These are phyloP conservation scores for Fraxinus paxiana DNA, from an alignment of 305 asterid species.

Conservation along the genomic window DNA sequence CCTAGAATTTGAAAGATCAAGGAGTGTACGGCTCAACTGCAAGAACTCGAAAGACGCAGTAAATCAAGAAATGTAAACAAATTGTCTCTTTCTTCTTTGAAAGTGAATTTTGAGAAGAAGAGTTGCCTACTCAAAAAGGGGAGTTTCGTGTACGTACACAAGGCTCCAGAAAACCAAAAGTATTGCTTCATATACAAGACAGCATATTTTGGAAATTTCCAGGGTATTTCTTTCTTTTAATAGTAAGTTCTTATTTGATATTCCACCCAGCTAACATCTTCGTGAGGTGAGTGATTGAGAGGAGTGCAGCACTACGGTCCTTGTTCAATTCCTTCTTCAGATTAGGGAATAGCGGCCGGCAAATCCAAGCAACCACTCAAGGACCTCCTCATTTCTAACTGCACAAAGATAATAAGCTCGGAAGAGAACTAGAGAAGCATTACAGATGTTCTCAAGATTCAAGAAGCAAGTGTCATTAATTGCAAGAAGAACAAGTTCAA, in stretches of 20 bases:
- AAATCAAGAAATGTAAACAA: background rate
- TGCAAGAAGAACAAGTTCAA: background rate
- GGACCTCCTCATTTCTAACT: background rate
- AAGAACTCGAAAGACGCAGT: background rate
- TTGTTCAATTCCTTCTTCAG: background rate
- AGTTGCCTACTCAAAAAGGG: background rate
- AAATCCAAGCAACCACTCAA: background rate
- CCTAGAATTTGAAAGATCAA: background rate
- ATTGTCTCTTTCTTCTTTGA: background rate
- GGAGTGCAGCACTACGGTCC: background rate
- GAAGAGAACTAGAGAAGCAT: background rate
- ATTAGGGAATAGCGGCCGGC: background rate
- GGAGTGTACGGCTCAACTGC: background rate
- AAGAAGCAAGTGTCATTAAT: background rate
- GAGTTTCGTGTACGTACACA: background rate
- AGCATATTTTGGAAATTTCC: background rate
- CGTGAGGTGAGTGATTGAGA: background rate
- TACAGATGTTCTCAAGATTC: background rate
- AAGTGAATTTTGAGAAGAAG: background rate
- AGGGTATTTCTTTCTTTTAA: background rate
- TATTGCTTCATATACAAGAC: background rate
- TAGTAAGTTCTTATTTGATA: background rate
- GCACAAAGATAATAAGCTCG: background rate
- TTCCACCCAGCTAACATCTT: background rate
- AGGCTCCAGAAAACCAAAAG: background rate